Base-by-base conservation (phyloP, 352 stramenopile species). In the Elongisporangium undulatum region DNA sequence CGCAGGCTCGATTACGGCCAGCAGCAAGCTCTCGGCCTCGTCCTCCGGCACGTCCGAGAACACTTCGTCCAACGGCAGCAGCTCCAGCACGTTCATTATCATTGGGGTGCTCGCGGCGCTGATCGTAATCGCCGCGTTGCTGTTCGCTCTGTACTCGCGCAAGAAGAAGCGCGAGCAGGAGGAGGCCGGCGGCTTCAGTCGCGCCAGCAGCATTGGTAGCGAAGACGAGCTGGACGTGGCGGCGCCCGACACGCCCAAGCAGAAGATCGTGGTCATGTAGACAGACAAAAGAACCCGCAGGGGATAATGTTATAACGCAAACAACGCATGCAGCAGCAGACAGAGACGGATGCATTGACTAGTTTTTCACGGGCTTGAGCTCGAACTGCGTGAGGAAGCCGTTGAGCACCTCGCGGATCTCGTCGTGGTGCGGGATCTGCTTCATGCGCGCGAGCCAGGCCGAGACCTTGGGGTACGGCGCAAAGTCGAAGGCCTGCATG, bases 231-330 rank as follows among this genome's bases (percentile, higher is more conserved):
- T 55, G 12, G 63, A 26, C 12, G 59, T 51, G 10, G 71, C 65
- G 49, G 71, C 76, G 20, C 71, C 75, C 6, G 69, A 83, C 22
- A 93, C 83, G 16, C 83, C 83, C 39, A 93, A 91, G 72, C 65
- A 74, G 50, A 85, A 77, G 53, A 93, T 93, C 53, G 81, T 91
- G 45, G 87, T 75, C 38, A 89, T 93, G 83, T 93, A 89, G 68
- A 41, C 29, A 41, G 9, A 15, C 29, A 41, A 9, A 41, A 41
- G 29, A 41, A 41, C 29, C 29, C 29, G 29, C 29, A 41, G 29
- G 29, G 29, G n/a, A 41, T 41, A 41, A 41, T 41, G 29, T 41
- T 41, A 41, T 41, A 41, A 41, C 29, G 29, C 29, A 41, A 41
- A 41, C 4, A n/a, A n/a, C n/a, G 29, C 29, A 41, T 41, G 29